Evolutionary conservation across 805 yeast genomes (phyloP), one percentile per base, ranked within the genome.

Genomic region (Pichia eremophila): DNA sequence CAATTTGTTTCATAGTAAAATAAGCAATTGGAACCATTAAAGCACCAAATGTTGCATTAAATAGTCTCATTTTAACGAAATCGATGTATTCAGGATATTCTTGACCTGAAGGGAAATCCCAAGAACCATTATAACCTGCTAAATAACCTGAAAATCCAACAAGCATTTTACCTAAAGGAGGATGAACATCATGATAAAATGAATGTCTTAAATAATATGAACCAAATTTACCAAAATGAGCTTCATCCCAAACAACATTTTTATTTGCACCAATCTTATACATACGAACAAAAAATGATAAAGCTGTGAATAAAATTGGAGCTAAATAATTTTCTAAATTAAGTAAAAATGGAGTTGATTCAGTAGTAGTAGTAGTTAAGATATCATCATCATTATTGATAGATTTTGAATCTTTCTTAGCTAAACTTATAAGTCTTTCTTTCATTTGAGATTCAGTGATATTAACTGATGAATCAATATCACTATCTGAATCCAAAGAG

Each of bases 211-310:
- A 67, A 63, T 85, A 85, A 58, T 84, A 80, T 4, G 91, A 81
- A 41, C 95, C 95, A 62, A 85, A 85, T 62, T 83, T 84, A 40
- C 93, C 95, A 65, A 91, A 91, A 70, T 90, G 96, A 39, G 96
- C 97, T 64, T 89, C 97, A 68, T 89, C 97, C 97, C 97, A 90
- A 25, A 93, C 93, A 31, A 93, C 97, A 47, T 75, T 72, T 48
- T 76, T 72, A 51, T 87, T 85, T 48, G 75, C 71, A 46, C 85
- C 84, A 55, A 91, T 83, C 52, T 75, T 71, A 68, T 85, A 81
- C 64, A 89, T 78, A 57, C 98, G 78, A 39, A 87, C 74, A 52
- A 74, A 75, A 57, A 90, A 84, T 10, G 93, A 81, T 18, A 83
- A 53, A 2, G 74, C 49, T 0, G 96, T 89, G 59, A 90, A 74